A percentile compares a stretch with the other conserved stretches of the same genome.
These are phyloP conservation scores for Melaleuca quinquenervia DNA, from an alignment of 345 rosid species.

Conservation along the genomic window DNA sequence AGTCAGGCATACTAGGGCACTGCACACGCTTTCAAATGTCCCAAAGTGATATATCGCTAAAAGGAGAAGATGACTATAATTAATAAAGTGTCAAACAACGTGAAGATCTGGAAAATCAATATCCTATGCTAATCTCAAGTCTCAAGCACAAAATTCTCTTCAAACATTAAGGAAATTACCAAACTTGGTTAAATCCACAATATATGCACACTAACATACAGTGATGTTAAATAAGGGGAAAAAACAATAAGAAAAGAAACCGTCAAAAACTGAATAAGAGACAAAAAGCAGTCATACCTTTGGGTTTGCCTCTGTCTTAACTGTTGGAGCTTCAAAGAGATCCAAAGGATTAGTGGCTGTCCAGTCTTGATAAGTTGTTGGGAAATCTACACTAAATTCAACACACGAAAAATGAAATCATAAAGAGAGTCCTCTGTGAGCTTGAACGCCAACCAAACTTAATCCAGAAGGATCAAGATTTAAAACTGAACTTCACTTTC, in stretches of 20 bases:
- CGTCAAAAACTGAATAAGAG: neutral
- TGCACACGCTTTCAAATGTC: neutral
- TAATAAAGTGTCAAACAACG: neutral
- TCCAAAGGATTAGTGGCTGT: constrained; percentile 49
- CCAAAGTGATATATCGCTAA: neutral
- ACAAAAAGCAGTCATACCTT: constrained; percentile 29
- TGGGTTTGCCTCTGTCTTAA: constrained; percentile 70
- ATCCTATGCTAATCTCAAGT: neutral
- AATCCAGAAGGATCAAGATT: neutral
- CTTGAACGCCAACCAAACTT: neutral
- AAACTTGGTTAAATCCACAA: neutral
- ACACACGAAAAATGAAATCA: neutral
- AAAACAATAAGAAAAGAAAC: neutral
- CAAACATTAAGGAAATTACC: neutral
- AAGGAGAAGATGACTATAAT: neutral
- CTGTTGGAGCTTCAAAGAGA: constrained; percentile 69
- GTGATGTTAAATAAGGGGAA: neutral
- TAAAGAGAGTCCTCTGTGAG: neutral
- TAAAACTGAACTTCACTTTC: neutral
- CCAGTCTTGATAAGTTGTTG: constrained; percentile 74
- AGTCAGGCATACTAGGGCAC: neutral
- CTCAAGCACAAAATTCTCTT: neutral
- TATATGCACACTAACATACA: neutral
- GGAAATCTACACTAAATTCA: constrained; percentile 86
- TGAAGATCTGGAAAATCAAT: neutral